phyloP scores from a whole-genome alignment of 179 eudicot species.

The Carnegiea gigantea region DNA sequence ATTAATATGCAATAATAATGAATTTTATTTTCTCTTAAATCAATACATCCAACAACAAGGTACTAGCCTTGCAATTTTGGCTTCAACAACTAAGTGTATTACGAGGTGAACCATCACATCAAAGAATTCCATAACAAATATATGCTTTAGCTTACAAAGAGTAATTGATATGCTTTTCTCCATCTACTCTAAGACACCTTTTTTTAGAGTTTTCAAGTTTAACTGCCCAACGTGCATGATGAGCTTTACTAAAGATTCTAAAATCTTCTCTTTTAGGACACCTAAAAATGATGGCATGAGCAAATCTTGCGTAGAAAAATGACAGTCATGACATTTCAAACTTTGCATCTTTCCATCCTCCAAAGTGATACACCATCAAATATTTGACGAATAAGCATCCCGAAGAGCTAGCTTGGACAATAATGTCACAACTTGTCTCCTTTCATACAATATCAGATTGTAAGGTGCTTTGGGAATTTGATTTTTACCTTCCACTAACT shows the following conservation, averaged over 20 bases:
- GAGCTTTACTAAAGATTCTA: constrained; percentile 14
- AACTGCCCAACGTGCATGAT: not conserved
- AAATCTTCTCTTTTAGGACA: constrained; percentile 11
- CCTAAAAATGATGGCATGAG: constrained; percentile 10
- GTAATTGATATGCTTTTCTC: too few relatives aligned
- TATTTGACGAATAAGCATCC: constrained; percentile 25
- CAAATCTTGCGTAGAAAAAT: constrained; percentile 22
- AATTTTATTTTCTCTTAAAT: too few relatives aligned
- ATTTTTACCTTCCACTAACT: not conserved
- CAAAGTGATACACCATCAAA: constrained; percentile 14
- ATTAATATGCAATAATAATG: too few relatives aligned
- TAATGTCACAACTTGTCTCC: not conserved
- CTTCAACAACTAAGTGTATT: too few relatives aligned
- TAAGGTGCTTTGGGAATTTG: not conserved
- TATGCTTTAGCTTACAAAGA: too few relatives aligned
- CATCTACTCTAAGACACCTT: too few relatives aligned
- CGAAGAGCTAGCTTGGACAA: constrained; percentile 16
- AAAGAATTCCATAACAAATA: too few relatives aligned
- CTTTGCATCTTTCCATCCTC: constrained; percentile 1
- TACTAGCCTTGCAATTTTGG: too few relatives aligned
- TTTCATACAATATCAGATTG: constrained; percentile 7
- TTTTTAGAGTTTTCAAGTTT: too few relatives aligned
- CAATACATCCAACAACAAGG: too few relatives aligned
- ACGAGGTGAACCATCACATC: too few relatives aligned
- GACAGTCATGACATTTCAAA: constrained; percentile 25